Base-by-base conservation (phyloP, 2,329 filamentous ascomycete genomes). In the Arthroderma uncinatum region DNA sequence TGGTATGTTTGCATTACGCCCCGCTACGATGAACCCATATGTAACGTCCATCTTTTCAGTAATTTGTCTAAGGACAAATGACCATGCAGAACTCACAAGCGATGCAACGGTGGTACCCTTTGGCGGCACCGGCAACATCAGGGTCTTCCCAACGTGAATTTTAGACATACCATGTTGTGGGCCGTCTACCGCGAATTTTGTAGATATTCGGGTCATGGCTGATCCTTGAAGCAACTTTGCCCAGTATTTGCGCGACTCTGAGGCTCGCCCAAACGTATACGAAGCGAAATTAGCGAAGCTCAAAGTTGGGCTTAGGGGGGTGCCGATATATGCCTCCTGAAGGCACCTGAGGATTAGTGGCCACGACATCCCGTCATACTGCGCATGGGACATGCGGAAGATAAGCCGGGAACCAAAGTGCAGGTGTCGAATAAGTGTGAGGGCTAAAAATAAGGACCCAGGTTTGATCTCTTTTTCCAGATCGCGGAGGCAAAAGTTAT, bases 361-460 rank as follows among this genome's bases (percentile, higher is more conserved):
- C 7, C 84, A 74, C 60, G 78, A 83, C 44, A 84, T 80, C 62
- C 82, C 82, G 60, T 84, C 82, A 66, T 84, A 84, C 62, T 84
- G 81, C 0, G 81, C 78, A 65, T 84, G 82, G 0, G 81, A 83
- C 57, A 84, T 76, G 60, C 81, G 78, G 68, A 83, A 75, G 50
- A 85, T 23, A 7, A 58, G 40, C 12, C 40, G 39, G 12, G 33
- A 34, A 10, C 25, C 40, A 34, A 23, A 34, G 9, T 19, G 9
- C 4, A 16, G 14, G 12, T 37, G 36, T 16, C 16, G 28, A 36
- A 56, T 16, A 28, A 42, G 21, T 3, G 48, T 58, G 23, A 34
- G 36, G 21, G 28, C 52, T 39, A 28, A 55, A 16, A 28, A 28
- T 39, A 53, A 6, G 1, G 30, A 37, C 21, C 50, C 50, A 2